Conservation (phyloP, 805 yeast genomes). For the Ogataea haglerorum region DNA sequence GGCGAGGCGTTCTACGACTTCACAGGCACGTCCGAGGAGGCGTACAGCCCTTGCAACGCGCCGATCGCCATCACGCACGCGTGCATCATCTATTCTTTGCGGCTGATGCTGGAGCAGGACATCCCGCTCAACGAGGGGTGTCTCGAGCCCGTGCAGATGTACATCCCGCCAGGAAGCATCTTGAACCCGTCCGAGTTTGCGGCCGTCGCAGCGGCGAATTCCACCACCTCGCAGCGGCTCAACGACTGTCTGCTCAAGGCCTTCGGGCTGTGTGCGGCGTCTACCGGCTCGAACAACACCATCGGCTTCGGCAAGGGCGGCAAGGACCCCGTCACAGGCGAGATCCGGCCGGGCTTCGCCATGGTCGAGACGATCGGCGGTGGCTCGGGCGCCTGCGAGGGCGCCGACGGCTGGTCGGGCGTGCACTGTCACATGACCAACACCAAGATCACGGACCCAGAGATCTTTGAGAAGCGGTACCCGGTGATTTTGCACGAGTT, state of each 20-base stretch:
- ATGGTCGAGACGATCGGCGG: conserved; percentile 52
- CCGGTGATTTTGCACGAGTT: conserved; percentile 47
- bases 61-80: conserved; percentile 53
- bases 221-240: conserved; percentile 80
- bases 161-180: conserved; percentile 33
- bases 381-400: conserved; percentile 51
- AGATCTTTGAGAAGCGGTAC: conserved; percentile 48
- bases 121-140: conserved; percentile 55
- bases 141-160: conserved; percentile 31
- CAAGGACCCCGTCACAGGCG: conserved; percentile 27
- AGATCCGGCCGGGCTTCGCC: conserved; percentile 13
- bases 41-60: conserved; percentile 51
- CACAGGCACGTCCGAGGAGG: conserved; percentile 48
- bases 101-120: conserved; percentile 44
- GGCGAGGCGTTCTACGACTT: conserved; percentile 50
- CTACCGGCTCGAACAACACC: conserved; percentile 88
- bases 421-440: conserved; percentile 55
- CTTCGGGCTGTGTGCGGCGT: conserved; percentile 78
- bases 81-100: conserved; percentile 50
- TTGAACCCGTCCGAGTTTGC: conserved; percentile 44
- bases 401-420: conserved; percentile 33
- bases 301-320: conserved; percentile 71
- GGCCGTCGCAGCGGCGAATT: conserved; percentile 43
- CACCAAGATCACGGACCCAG: conserved; percentile 54
- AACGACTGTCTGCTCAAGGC: conserved; percentile 81